These are phyloP conservation scores for Prunus salicina DNA, from an alignment of 306 rosid genomes.

Conservation along the genomic window DNA sequence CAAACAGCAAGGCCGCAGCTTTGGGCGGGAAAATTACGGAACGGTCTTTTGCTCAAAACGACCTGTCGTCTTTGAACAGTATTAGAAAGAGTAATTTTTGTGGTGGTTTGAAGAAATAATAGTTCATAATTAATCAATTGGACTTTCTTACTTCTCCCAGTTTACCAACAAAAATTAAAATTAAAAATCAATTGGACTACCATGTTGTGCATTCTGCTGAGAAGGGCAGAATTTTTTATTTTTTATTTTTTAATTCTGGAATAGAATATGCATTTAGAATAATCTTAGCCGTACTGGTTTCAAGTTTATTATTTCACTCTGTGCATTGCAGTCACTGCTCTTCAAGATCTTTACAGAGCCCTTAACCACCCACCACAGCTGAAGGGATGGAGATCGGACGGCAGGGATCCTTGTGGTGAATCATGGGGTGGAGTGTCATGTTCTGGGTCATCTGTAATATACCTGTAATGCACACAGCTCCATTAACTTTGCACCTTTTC, in stretches of 20 bases:
- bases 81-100: background rate
- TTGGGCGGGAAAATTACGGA: conserved; percentile 8
- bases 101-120: background rate
- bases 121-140: background rate
- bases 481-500: background rate
- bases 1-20: background rate
- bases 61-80: background rate
- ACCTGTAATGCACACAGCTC: conserved; percentile 53
- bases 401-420: conserved; percentile 82
- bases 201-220: background rate
- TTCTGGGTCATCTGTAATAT: conserved; percentile 68
- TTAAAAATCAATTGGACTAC: no score
- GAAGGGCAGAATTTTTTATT: no score
- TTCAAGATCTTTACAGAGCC: conserved; percentile 55
- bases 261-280: background rate
- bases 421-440: conserved; percentile 87
- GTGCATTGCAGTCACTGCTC: conserved; percentile 54
- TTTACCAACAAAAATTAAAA: no score
- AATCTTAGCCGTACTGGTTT: background rate
- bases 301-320: background rate
- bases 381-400: conserved; percentile 57
- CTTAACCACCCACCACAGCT: conserved; percentile 57
- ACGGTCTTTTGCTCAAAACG: background rate
- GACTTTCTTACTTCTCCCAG: background rate
- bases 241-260: background rate